A percentile compares a stretch with the other conserved stretches of the same genome.
These are phyloP conservation scores for Sporisorium graminicola DNA, from an alignment of 1,284 basidiomycete genomes.

Conservation along the genomic window DNA sequence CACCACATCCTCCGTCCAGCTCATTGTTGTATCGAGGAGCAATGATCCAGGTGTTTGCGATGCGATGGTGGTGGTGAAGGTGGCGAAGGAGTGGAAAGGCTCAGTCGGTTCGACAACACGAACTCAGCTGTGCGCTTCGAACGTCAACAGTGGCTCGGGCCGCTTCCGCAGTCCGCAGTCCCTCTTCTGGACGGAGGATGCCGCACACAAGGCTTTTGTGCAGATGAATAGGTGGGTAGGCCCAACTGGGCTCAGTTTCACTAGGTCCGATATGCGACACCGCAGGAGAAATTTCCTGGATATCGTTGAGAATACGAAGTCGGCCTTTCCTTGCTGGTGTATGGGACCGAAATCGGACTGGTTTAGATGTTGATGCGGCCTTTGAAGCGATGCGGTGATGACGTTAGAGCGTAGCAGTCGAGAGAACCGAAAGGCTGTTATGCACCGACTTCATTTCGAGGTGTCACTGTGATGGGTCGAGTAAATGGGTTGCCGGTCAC, in stretches of 20 bases:
- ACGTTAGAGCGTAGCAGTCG: no score
- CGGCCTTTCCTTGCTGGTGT: background rate
- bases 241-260: background rate
- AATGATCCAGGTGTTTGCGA: background rate
- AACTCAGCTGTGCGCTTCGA: background rate
- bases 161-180: constrained; percentile 3
- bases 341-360: background rate
- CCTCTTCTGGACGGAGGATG: background rate
- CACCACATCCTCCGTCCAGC: constrained; percentile 18
- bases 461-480: background rate
- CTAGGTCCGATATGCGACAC: background rate
- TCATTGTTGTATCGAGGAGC: constrained; percentile 11
- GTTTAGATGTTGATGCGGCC: background rate
- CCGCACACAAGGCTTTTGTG: constrained; percentile 3
- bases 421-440: background rate
- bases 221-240: background rate
- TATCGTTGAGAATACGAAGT: background rate
- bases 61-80: background rate
- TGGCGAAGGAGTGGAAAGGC: constrained; percentile 17
- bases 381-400: background rate
- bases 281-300: no score
- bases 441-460: constrained; percentile 23
- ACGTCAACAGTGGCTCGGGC: background rate
- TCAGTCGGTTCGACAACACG: constrained; percentile 2
- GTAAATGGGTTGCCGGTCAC: background rate